phyloP scores from a whole-genome alignment of 176 grass and related monocot species.

The Oryza glumipatula region DNA sequence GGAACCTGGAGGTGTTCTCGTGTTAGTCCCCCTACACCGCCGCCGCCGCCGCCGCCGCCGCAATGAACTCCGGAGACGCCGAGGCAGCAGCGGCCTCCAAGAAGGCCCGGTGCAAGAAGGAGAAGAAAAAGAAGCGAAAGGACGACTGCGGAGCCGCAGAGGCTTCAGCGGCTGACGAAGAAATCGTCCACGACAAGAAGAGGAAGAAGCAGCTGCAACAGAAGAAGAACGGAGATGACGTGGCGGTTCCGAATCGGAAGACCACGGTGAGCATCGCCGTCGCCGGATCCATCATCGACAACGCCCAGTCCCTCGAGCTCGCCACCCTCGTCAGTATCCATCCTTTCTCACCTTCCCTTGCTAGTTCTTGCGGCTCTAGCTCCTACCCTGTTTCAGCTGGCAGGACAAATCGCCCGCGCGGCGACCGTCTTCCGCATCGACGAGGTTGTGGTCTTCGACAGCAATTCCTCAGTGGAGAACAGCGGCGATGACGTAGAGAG shows the following conservation, averaged over 20 bases:
- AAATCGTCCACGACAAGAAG: conserved; percentile 27
- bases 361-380: background rate
- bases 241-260: conserved; percentile 38
- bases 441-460: conserved; percentile 94
- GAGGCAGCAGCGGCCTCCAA: conserved; percentile 7
- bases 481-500: conserved; percentile 50
- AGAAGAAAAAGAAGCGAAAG: conserved; percentile 53
- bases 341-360: background rate
- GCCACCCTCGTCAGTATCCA: conserved; percentile 75
- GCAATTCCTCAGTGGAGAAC: conserved; percentile 16
- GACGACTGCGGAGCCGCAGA: conserved; percentile 26
- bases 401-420: conserved; percentile 89
- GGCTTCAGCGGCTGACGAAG: conserved; percentile 37
- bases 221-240: background rate
- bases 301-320: conserved; percentile 92
- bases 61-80: conserved; percentile 33
- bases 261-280: conserved; percentile 83
- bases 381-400: conserved; percentile 57
- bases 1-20: background rate
- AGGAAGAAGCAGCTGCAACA: conserved; percentile 40
- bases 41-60: background rate
- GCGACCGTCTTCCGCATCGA: conserved; percentile 83
- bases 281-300: conserved; percentile 85
- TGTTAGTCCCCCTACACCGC: background rate
- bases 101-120: conserved; percentile 42